Conservation (phyloP, 371 early-diverging fungal genomes). For the Mortierella sp. region DNA sequence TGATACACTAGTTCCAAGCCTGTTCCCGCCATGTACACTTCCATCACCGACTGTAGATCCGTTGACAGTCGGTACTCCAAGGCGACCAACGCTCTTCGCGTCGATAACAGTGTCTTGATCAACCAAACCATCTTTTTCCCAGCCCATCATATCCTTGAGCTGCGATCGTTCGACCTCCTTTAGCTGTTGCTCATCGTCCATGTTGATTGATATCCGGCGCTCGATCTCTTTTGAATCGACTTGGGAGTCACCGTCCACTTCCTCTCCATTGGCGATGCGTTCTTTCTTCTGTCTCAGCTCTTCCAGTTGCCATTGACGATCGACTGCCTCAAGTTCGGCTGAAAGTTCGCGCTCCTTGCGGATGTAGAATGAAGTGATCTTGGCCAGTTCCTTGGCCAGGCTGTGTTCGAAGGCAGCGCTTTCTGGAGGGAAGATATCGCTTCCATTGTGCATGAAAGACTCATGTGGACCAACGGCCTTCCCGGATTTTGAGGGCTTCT, state of each 20-base stretch:
- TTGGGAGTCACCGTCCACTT: background rate
- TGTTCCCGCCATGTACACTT: conserved; percentile 14
- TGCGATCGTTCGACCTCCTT: conserved; percentile 29
- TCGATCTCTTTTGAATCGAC: conserved; percentile 4
- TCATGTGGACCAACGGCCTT: too few species aligned
- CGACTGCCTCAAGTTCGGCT: conserved; percentile 64
- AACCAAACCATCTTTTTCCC: conserved; percentile 41
- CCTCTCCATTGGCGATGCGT: conserved; percentile 10
- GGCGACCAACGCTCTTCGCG: conserved; percentile 2
- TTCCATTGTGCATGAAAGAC: conserved; percentile 25
- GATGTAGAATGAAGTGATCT: conserved; percentile 83
- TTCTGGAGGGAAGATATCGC: conserved; percentile 50
- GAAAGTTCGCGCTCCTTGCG: conserved; percentile 85
- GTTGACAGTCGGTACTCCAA: conserved; percentile 14
- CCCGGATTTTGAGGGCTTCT: conserved; percentile 2
- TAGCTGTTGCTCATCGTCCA: conserved; percentile 27
- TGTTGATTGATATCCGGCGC: conserved; percentile 31
- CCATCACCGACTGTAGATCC: conserved; percentile 37
- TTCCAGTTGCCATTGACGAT: conserved; percentile 50
- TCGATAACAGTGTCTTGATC: conserved; percentile 24
- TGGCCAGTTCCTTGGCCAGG: conserved; percentile 81
- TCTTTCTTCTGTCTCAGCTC: conserved; percentile 39
- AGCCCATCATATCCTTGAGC: conserved; percentile 47
- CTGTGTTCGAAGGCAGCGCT: conserved; percentile 47
- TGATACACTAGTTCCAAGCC: conserved; percentile 2